phyloP scores from a whole-genome alignment of 768 basidiomycete species.

The Termitomyces sp. region DNA sequence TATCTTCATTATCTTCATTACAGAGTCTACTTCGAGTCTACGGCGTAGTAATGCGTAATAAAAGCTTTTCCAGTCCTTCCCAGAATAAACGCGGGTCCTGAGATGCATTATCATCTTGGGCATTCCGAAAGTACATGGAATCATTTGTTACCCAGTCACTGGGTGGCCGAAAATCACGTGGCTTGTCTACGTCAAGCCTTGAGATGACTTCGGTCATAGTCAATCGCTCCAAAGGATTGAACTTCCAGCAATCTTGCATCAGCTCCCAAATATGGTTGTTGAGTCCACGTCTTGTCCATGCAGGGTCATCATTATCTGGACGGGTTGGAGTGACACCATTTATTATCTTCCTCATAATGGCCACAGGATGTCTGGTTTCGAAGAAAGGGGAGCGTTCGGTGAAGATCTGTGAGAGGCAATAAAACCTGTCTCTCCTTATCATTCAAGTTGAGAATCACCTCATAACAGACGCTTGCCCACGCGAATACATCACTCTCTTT shows the following conservation, averaged over 20 bases:
- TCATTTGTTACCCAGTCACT: neutral
- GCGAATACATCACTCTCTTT: too few relatives aligned
- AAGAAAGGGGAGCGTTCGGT: neutral
- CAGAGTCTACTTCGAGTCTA: too few relatives aligned
- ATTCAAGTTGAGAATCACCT: too few relatives aligned
- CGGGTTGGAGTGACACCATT: neutral
- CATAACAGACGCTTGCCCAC: conserved; percentile 3
- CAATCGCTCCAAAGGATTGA: neutral
- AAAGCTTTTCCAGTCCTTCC: neutral
- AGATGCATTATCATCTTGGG: neutral
- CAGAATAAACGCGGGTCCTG: neutral
- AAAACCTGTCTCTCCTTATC: too few relatives aligned
- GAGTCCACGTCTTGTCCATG: neutral
- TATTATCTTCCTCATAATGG: neutral
- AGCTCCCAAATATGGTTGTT: neutral
- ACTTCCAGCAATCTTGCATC: conserved; percentile 4
- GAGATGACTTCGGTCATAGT: neutral
- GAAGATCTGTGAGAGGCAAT: neutral
- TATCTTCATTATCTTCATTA: too few relatives aligned
- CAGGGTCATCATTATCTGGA: neutral
- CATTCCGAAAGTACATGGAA: neutral
- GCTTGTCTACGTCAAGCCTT: neutral
- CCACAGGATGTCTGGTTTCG: neutral
- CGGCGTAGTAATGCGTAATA: too few relatives aligned
- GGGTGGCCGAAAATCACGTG: neutral